Evolutionary conservation across 225 moss, liverwort and hornwort genomes (phyloP), one percentile per base, ranked within the genome.

Genomic region (Antitrichia curtipendula): DNA sequence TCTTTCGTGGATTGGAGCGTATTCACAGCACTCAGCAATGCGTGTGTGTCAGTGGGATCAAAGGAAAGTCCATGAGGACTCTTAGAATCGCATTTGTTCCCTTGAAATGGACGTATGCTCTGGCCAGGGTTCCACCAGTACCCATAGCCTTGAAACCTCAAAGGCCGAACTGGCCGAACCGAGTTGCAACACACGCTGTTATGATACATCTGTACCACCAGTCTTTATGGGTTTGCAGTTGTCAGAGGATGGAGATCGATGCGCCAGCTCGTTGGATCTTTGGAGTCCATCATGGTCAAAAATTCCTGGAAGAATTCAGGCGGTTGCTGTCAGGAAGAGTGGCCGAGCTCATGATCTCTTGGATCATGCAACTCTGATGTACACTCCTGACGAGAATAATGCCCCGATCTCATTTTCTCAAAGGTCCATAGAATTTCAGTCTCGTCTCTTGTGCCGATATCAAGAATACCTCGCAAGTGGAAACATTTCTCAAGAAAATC

Each of bases 1-100:
- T 58, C 91, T 89, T 88, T 88, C 28, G 68, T 81, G 54, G 91
- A 91, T 87, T 80, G 85, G 34, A 93, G 90, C 57, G 87, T 83
- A 85, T 89, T 91, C 58, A 93, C 49, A 62, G 89, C 91, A 75
- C 87, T 52, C 34, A 91, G 59, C 86, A 91, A 83, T 75, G 90
- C 87, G 50, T 89, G 91, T 60, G 91, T 89, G 75, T 93, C 87
- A 31, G 87, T 87, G 31, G 91, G 91, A 65, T 91, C 87, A 41
- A 90, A 90, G 43, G 90, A 93, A 83, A 88, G 88, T 60, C 88
- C 90, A 59, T 60, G 79, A 62, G 83, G 45, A 85, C 80, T 83
- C 38, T 65, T 47, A 75, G 87, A 60, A 38, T 90, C 84, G 36
- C 89, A 82, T 88, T 66, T 87, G 58, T 58, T 90, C 52, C 65